Conservation (phyloP, 176 grass and related monocot species). For the Hordeum marinum region DNA sequence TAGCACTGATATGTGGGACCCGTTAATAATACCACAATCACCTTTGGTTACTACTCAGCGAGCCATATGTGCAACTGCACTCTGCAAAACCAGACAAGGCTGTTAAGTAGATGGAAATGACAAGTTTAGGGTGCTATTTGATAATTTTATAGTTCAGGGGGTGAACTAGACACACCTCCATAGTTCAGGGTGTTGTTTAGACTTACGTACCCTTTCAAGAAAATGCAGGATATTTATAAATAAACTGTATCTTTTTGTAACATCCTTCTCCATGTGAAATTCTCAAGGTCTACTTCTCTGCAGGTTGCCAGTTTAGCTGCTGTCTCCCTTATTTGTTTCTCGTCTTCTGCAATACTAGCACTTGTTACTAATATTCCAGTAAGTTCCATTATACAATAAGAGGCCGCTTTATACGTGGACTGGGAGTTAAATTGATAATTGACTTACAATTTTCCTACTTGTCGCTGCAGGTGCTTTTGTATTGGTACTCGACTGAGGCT, state of each 20-base stretch:
- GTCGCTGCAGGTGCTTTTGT: slow-evolving; percentile 61
- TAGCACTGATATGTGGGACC: not conserved
- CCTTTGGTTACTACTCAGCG: not conserved
- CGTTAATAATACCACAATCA: not conserved
- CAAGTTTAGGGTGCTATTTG: not conserved
- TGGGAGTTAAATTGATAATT: not conserved
- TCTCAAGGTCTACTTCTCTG: slow-evolving; percentile 25
- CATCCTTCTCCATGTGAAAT: slow-evolving; percentile 20
- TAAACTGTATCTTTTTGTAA: not conserved
- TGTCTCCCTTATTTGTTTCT: slow-evolving; percentile 80
- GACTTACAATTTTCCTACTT: slow-evolving; percentile 20
- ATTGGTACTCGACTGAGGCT: slow-evolving; percentile 53
- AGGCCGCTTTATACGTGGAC: slow-evolving; percentile 15
- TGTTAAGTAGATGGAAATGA: not conserved
- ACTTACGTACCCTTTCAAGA: not conserved
- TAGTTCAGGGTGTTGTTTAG: not conserved
- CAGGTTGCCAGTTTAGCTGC: slow-evolving; percentile 95
- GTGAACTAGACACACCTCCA: not conserved
- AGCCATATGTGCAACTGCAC: not conserved
- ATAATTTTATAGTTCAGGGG: not conserved
- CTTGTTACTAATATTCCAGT: slow-evolving; percentile 92
- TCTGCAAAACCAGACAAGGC: not conserved
- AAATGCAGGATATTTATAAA: not conserved
- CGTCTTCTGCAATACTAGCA: slow-evolving; percentile 76
- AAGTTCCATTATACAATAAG: slow-evolving; percentile 43